These are phyloP conservation scores for Carallia pectinifolia DNA, from an alignment of 345 rosid genomes.

Conservation along the genomic window DNA sequence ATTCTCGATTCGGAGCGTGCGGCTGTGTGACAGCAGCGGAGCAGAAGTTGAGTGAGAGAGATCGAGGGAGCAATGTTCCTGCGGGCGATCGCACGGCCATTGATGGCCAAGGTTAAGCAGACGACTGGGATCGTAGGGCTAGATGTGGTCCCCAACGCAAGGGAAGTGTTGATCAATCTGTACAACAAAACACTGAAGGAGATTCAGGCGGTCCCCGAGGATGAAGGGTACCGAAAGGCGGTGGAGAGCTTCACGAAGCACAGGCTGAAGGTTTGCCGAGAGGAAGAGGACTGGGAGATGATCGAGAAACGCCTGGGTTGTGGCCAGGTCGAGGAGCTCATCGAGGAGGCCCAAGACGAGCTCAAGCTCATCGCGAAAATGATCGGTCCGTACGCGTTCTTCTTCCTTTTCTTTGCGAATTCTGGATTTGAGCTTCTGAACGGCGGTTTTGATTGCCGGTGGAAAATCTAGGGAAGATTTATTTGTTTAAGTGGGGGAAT, in stretches of 20 bases:
- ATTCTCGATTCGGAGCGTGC: no score
- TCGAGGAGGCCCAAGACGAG: conserved; percentile 95
- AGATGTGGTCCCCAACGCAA: conserved; percentile 91
- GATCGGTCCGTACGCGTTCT: conserved; percentile 63
- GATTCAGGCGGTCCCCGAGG: conserved; percentile 92
- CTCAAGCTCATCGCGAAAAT: conserved; percentile 85
- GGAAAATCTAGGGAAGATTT: neutral
- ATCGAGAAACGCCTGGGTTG: conserved; percentile 87
- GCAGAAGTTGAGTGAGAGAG: neutral
- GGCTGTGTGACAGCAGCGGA: neutral
- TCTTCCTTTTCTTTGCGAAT: neutral
- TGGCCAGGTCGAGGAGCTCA: conserved; percentile 98
- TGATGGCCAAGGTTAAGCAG: conserved; percentile 84
- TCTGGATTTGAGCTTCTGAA: no score
- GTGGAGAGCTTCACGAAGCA: conserved; percentile 87
- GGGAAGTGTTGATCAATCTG: conserved; percentile 70
- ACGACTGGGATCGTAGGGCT: conserved; percentile 96
- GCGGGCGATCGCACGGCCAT: conserved; percentile 79
- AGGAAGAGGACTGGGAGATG: conserved; percentile 83
- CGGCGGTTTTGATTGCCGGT: neutral
- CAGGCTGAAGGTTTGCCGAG: conserved; percentile 69
- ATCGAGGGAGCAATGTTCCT: conserved; percentile 49
- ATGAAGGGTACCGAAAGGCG: conserved; percentile 93
- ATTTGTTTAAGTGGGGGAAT: no score
- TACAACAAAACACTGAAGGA: conserved; percentile 89